Base-by-base conservation (phyloP, 441 rosid species). In the Euphorbia schlechtendalii region DNA sequence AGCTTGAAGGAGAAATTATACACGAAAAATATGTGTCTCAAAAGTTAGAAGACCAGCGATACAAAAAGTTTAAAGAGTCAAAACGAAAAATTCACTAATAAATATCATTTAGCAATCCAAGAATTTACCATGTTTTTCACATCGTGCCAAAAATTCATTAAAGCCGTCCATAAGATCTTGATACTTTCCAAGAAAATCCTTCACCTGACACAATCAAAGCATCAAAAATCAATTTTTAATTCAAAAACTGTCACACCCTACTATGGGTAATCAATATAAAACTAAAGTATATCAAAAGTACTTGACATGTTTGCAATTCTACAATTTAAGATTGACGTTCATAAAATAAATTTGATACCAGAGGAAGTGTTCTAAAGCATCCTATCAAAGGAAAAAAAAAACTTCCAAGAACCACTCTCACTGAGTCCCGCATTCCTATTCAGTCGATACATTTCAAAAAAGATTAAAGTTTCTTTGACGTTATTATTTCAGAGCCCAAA, bases 121-220 rank as follows among this genome's bases (percentile, higher is more conserved):
- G 28, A 52, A 7, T 48, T 67, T 85, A 94, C 99, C 97, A 59
- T 78, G 83, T 79, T 91, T 89, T 71, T 87, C 97, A 74, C 97
- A 90, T 40, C 76, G 84, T 30, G 85, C 84, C 82, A 94, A 78
- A 83, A 94, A 87, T 49, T 84, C 95, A 76, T 74, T 78, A 75
- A 94, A 85, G 62, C 84, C 92, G 20, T 81, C 99, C 88, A 90
- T 86, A 63, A 90, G 89, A 63, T 89, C 99, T 25, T 86, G 86
- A 86, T 87, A 79, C 70, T 71, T 83, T 78, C 90, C 96, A 71
- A 94, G 82, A 73, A 94, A 75, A 84, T 82, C 90, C 1, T 79
- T 74, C 40, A 88, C 88, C 99, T 94, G 82, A 66, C 25, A 65
- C 78, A 77, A 69, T 63, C 49, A n/a, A 63, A 61, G 48, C 49